Evolutionary conservation across 2,329 filamentous ascomycete species (phyloP).

Genomic region (Talaromyces piceae): DNA sequence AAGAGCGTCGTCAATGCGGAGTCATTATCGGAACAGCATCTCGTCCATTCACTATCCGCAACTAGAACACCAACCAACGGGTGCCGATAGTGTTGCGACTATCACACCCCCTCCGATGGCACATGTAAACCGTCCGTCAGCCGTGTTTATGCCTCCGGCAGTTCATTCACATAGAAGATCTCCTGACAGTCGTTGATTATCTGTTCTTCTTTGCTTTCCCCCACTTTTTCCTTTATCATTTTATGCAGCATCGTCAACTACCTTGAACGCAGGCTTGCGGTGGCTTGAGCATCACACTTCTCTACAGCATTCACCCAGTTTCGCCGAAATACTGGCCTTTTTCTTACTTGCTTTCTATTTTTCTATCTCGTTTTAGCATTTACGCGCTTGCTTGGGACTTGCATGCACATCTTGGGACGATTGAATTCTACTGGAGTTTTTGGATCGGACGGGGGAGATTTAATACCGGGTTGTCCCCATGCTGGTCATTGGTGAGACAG

Average conservation of each 20-base stretch:
- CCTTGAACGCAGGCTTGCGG: neutral
- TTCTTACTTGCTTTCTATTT: too few species aligned
- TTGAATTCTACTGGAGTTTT: neutral
- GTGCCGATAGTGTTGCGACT: neutral
- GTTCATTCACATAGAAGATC: neutral
- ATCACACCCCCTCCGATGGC: conserved; percentile 21
- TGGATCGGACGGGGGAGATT: neutral
- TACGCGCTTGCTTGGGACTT: neutral
- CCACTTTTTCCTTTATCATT: too few species aligned
- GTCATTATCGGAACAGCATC: conserved; percentile 7
- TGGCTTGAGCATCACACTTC: neutral
- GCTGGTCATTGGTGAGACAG: neutral
- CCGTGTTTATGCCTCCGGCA: neutral
- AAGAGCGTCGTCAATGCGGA: conserved; percentile 24
- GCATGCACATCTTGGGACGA: neutral
- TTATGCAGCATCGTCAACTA: neutral
- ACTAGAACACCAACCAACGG: neutral
- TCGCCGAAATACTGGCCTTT: neutral
- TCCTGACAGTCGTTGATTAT: neutral
- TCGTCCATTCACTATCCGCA: neutral
- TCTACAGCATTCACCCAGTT: neutral
- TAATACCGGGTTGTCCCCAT: neutral
- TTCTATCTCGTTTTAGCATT: neutral
- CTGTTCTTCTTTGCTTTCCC: too few species aligned
- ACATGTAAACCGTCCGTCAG: conserved; percentile 11